Evolutionary conservation across 2,329 filamentous ascomycete genomes (phyloP).

Genomic region (Phaeosphaeriaceae sp.): DNA sequence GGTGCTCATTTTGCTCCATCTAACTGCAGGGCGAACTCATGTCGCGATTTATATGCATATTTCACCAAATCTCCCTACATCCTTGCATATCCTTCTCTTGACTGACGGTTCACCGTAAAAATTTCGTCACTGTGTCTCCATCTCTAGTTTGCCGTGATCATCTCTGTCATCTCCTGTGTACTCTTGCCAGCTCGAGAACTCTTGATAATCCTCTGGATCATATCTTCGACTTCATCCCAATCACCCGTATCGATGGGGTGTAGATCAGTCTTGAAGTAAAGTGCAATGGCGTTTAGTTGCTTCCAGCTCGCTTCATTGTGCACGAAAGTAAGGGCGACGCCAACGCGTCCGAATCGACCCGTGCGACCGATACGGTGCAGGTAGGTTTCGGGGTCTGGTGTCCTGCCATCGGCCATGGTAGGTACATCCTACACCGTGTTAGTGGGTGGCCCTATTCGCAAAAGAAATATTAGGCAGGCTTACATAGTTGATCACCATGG

Average conservation of each 20-base stretch:
- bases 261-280: conserved; percentile 80
- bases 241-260: conserved; percentile 82
- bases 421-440: conserved; percentile 59
- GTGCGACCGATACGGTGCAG: conserved; percentile 97
- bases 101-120: too few relatives aligned
- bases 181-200: conserved; percentile 49
- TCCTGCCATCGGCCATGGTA: conserved; percentile 62
- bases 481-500: conserved; percentile 97
- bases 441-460: conserved; percentile 7
- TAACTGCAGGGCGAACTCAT: conserved; percentile 4
- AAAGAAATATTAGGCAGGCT: conserved; percentile 1
- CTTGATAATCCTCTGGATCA: conserved; percentile 70
- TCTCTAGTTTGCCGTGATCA: conserved; percentile 14
- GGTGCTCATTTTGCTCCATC: conserved; percentile 18
- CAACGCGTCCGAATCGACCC: conserved; percentile 93
- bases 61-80: neutral
- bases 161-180: conserved; percentile 48
- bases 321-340: conserved; percentile 94
- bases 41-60: conserved; percentile 1
- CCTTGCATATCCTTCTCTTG: neutral
- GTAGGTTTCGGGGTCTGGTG: conserved; percentile 91
- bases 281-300: conserved; percentile 79
- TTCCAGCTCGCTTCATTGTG: conserved; percentile 82
- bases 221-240: conserved; percentile 87
- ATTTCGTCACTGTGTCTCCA: neutral